Conservation (phyloP, 2,329 filamentous ascomycete genomes). For the Epichloe aotearoae region DNA sequence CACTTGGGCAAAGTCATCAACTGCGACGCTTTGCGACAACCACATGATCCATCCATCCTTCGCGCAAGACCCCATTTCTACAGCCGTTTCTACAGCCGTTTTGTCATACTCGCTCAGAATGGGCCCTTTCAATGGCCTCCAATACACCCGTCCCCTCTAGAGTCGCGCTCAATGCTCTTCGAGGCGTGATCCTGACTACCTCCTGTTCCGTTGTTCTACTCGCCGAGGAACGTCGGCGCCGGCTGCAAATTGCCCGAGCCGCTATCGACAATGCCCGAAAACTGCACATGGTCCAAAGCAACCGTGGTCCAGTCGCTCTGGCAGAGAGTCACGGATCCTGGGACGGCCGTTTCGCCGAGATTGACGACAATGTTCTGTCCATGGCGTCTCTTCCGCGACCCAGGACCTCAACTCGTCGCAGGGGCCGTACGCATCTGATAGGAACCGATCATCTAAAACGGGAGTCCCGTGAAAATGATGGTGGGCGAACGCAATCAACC, state of each 20-base stretch:
- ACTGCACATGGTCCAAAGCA: constrained; percentile 27
- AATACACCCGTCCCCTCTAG: constrained; percentile 39
- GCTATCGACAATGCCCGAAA: constrained; percentile 40
- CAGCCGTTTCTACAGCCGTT: background rate
- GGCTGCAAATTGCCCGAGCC: constrained; percentile 35
- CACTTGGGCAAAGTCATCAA: background rate
- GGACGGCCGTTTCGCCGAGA: constrained; percentile 9
- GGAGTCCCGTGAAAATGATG: constrained; percentile 1
- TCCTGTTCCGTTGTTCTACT: constrained; percentile 42
- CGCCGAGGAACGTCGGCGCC: constrained; percentile 42
- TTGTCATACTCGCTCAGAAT: constrained; percentile 8
- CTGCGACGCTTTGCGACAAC: background rate
- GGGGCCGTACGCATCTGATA: constrained; percentile 9
- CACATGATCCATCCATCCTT: background rate
- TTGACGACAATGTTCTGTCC: constrained; percentile 15
- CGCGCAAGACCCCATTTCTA: background rate
- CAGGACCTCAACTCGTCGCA: constrained; percentile 17
- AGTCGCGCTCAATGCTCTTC: constrained; percentile 41
- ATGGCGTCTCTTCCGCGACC: constrained; percentile 8
- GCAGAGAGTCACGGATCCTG: constrained; percentile 12
- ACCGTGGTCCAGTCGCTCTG: constrained; percentile 16
- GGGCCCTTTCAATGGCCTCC: constrained; percentile 28
- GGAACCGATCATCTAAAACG: background rate
- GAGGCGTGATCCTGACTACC: constrained; percentile 41
- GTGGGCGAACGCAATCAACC: background rate